These are phyloP conservation scores for Penicillium sp. DNA, from an alignment of 2,329 filamentous ascomycete species.

Conservation along the genomic window DNA sequence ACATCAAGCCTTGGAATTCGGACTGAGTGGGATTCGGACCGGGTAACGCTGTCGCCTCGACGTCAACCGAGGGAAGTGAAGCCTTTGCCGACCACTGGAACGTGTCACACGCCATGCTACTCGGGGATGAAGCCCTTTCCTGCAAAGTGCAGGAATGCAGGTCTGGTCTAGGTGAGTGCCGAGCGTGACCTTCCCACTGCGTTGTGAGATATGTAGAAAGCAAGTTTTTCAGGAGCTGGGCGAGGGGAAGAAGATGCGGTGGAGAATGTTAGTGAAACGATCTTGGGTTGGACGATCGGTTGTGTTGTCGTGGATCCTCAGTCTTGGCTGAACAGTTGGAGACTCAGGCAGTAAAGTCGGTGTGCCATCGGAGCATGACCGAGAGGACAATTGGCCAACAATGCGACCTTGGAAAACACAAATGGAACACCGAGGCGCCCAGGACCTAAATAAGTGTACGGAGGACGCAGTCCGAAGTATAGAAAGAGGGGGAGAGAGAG, in stretches of 20 bases:
- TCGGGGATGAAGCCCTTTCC: not conserved
- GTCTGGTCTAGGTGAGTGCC: not conserved
- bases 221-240: not conserved
- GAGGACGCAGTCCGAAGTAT: not conserved
- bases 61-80: conserved; percentile 6
- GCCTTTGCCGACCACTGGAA: conserved; percentile 20
- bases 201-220: not conserved
- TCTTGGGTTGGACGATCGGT: conserved; percentile 11
- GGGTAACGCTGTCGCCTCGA: not conserved
- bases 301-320: conserved; percentile 2
- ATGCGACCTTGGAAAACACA: no score
- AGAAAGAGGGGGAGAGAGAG: no score
- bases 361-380: not conserved
- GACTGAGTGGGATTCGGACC: not conserved
- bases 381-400: not conserved
- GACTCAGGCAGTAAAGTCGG: conserved; percentile 8
- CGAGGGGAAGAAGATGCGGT: not conserved
- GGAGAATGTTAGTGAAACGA: not conserved
- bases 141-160: conserved; percentile 7
- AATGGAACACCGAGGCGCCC: not conserved
- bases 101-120: not conserved
- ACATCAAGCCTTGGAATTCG: not conserved
- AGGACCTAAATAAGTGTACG: not conserved
- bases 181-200: not conserved
- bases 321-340: conserved; percentile 3